These are phyloP conservation scores for Sequoia sempervirens DNA, from an alignment of 75 land plant species.

Conservation along the genomic window DNA sequence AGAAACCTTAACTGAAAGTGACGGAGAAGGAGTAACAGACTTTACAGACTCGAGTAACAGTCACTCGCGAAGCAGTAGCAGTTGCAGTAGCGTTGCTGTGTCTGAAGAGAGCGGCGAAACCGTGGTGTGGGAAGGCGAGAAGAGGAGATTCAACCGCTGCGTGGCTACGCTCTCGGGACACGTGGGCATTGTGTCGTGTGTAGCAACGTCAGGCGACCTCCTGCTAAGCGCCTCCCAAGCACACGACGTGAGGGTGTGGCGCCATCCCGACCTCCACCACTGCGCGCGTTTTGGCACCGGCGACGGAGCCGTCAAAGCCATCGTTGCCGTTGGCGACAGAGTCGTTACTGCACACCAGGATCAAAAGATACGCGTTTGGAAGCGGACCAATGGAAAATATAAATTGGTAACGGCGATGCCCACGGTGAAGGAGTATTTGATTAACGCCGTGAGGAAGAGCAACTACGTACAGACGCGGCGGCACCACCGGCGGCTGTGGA, in stretches of 20 bases:
- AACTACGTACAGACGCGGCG: constrained; percentile 74
- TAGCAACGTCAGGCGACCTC: constrained; percentile 56
- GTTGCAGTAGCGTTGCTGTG: background rate
- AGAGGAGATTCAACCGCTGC: constrained; percentile 2
- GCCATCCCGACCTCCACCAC: constrained; percentile 56
- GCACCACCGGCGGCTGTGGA: constrained; percentile 68
- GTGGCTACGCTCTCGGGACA: constrained; percentile 56
- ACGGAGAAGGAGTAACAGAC: background rate
- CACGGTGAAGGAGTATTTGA: constrained; percentile 52
- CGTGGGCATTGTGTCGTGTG: constrained; percentile 41
- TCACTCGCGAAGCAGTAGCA: background rate
- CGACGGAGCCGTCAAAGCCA: constrained; percentile 76
- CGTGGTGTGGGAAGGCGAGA: background rate
- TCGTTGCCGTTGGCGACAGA: constrained; percentile 42
- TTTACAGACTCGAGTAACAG: background rate
- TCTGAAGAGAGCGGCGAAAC: background rate
- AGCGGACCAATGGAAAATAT: constrained; percentile 41
- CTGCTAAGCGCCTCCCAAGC: constrained; percentile 57
- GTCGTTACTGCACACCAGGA: constrained; percentile 89
- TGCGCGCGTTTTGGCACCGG: constrained; percentile 64
- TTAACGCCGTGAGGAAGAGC: constrained; percentile 49
- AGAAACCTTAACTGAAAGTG: background rate
- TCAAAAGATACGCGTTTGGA: constrained; percentile 70
- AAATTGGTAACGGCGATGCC: constrained; percentile 63
- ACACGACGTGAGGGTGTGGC: constrained; percentile 59